Evolutionary conservation across 2,329 filamentous ascomycete genomes (phyloP).

Genomic region (Elsinoe australis): DNA sequence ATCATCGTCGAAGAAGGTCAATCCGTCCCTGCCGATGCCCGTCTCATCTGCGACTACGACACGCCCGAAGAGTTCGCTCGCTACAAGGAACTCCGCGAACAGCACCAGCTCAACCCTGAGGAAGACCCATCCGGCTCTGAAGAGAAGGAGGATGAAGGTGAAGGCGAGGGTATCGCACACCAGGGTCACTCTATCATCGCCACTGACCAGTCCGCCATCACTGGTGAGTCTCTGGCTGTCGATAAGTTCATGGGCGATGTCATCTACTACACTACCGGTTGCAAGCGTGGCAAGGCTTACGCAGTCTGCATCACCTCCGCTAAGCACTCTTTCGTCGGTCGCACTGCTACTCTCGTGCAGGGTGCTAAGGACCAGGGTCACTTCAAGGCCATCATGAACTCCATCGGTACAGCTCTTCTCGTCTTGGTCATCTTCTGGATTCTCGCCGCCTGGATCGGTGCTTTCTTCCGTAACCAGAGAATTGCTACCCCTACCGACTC

Average conservation of each 20-base stretch:
- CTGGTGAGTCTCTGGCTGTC: constrained; percentile 70
- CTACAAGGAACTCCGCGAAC: constrained; percentile 56
- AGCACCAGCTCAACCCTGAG: constrained; percentile 47
- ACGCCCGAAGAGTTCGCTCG: constrained; percentile 59
- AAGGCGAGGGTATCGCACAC: constrained; percentile 52
- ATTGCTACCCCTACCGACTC: constrained; percentile 52
- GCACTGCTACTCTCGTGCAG: constrained; percentile 65
- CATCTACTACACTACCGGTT: constrained; percentile 72
- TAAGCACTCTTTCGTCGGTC: constrained; percentile 67
- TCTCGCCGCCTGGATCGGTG: constrained; percentile 66
- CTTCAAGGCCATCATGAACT: constrained; percentile 80
- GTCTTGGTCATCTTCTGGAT: constrained; percentile 74
- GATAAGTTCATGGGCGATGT: constrained; percentile 71
- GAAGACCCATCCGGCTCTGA: constrained; percentile 53
- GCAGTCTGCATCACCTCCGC: constrained; percentile 60
- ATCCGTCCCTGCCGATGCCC: constrained; percentile 61
- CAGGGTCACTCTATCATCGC: constrained; percentile 61
- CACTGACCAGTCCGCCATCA: constrained; percentile 72
- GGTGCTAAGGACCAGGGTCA: constrained; percentile 68
- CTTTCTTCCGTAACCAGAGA: constrained; percentile 64
- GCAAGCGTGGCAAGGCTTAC: constrained; percentile 72
- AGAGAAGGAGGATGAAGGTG: constrained; percentile 53
- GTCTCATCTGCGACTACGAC: constrained; percentile 66
- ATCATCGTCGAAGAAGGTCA: constrained; percentile 64
- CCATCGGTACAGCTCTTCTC: constrained; percentile 64